phyloP scores from a whole-genome alignment of 352 stramenopile genomes.

The Pythium dissimile region DNA sequence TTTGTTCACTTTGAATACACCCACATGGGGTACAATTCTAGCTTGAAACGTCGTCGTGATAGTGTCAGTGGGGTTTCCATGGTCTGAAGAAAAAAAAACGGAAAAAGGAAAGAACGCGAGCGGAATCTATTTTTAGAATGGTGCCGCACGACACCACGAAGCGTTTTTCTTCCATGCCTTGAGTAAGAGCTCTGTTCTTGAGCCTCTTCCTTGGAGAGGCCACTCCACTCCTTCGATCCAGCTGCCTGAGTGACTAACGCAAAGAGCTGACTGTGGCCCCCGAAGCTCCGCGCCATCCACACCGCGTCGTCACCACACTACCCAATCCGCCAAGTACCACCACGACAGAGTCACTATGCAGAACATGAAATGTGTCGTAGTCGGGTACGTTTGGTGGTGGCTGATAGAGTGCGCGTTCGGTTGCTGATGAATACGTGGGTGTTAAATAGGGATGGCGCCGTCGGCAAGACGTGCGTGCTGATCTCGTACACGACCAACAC shows the following conservation, averaged over 20 bases:
- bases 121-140: conserved; percentile 28
- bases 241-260: too few species aligned
- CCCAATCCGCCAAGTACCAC: conserved; percentile 11
- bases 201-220: too few species aligned
- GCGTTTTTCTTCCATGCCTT: conserved; percentile 24
- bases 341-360: conserved; percentile 64
- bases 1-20: neutral
- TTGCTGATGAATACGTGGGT: neutral
- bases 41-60: conserved; percentile 6
- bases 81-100: conserved; percentile 15
- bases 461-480: conserved; percentile 96
- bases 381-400: conserved; percentile 50
- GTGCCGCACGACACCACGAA: too few species aligned
- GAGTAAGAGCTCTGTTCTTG: too few species aligned
- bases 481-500: conserved; percentile 97
- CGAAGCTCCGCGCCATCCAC: neutral
- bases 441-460: conserved; percentile 86
- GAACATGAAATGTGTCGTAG: conserved; percentile 95
- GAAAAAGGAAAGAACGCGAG: conserved; percentile 31
- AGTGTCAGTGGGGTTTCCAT: conserved; percentile 1
- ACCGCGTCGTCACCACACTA: conserved; percentile 4
- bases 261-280: too few species aligned
- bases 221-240: too few species aligned
- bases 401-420: neutral
- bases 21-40: neutral